Conservation (phyloP, 164 flowering plant species). For the Hamamelis virginiana region DNA sequence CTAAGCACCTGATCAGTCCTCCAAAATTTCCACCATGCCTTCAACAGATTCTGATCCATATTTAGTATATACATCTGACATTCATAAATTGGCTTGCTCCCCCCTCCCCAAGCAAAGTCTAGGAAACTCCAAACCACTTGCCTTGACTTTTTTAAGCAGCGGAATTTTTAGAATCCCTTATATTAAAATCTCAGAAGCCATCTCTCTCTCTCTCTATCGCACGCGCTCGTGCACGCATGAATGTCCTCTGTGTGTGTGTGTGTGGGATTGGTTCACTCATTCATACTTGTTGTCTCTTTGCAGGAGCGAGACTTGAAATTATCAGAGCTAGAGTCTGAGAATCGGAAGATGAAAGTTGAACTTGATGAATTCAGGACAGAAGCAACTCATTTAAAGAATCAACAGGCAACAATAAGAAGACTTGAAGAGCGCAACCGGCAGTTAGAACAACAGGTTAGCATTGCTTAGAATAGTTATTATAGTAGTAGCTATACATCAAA, state of each 20-base stretch:
- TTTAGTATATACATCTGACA: too few species aligned
- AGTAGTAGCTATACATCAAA: not conserved
- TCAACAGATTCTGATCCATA: too few species aligned
- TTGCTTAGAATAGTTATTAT: not conserved
- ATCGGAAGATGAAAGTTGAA: constrained; percentile 95
- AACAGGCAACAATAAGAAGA: constrained; percentile 98
- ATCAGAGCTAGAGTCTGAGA: constrained; percentile 86
- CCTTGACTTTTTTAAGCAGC: too few species aligned
- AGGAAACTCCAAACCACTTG: too few species aligned
- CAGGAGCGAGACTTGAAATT: constrained; percentile 87
- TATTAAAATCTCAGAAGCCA: too few species aligned
- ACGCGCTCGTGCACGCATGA: too few species aligned
- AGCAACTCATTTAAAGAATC: constrained; percentile 94
- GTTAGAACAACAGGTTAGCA: constrained; percentile 86
- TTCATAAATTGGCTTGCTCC: too few species aligned
- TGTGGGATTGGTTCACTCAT: not conserved
- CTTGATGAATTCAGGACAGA: constrained; percentile 95
- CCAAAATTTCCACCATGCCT: too few species aligned
- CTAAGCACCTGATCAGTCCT: too few species aligned
- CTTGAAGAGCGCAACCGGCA: constrained; percentile 97
- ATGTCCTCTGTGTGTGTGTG: not conserved
- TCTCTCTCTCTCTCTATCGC: too few species aligned
- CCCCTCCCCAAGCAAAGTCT: too few species aligned
- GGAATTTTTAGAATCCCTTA: too few species aligned
- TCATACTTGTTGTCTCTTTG: constrained; percentile 12